A percentile compares a stretch with the other conserved stretches of the same genome.
Conservation (phyloP, 2,329 filamentous ascomycete genomes). For the Fusarium coffeatum region DNA sequence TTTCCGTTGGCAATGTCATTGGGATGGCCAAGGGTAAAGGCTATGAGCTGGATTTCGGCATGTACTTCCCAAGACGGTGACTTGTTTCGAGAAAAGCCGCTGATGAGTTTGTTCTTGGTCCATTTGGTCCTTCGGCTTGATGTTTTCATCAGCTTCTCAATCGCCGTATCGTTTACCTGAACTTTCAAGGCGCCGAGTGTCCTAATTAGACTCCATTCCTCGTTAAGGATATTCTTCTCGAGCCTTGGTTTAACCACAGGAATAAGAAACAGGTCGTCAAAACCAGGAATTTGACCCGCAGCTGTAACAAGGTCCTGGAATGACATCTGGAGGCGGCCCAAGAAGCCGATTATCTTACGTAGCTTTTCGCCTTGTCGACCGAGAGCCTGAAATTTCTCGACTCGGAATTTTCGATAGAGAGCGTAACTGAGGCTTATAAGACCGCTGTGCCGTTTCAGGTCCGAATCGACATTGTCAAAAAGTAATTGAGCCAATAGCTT, state of each 20-base stretch:
- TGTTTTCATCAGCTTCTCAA: not conserved
- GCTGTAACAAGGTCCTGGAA: not conserved
- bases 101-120: not conserved
- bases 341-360: not conserved
- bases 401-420: not conserved
- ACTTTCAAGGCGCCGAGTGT: not conserved
- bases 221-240: not conserved
- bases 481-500: not conserved
- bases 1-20: not conserved
- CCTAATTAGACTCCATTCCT: not conserved
- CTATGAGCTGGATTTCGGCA: not conserved
- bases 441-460: not conserved
- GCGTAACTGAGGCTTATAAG: not conserved
- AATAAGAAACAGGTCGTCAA: not conserved
- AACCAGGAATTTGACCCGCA: not conserved
- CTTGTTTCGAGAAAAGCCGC: not conserved
- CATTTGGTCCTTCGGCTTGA: not conserved
- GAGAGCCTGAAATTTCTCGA: not conserved
- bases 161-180: not conserved
- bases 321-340: not conserved
- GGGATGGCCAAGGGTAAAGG: not conserved
- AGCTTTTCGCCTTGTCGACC: not conserved
- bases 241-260: not conserved
- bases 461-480: not conserved
- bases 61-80: not conserved